A percentile compares a stretch with the other conserved stretches of the same genome.
Evolutionary conservation across 495 filamentous ascomycete genomes (phyloP).

Genomic region (Clohesyomyces aquaticus): DNA sequence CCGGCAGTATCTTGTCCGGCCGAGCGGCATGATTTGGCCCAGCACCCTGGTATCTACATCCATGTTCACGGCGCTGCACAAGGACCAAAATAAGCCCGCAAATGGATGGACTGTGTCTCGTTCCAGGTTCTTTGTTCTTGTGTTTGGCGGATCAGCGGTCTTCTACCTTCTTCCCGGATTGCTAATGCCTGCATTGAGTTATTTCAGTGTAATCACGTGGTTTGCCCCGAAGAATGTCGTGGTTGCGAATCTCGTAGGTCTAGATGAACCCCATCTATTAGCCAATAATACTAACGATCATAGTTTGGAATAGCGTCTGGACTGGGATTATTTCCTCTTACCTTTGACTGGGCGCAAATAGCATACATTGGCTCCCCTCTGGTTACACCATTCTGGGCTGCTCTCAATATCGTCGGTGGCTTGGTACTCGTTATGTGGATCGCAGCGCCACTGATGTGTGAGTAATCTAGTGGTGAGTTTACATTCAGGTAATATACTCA

Average conservation of each 20-base stretch:
- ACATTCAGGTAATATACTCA: constrained; percentile 12
- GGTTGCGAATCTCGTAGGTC: constrained; percentile 67
- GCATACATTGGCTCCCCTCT: constrained; percentile 89
- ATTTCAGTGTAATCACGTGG: constrained; percentile 91
- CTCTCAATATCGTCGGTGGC: constrained; percentile 83
- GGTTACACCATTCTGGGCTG: constrained; percentile 88
- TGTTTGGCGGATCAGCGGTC: constrained; percentile 43
- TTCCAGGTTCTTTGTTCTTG: constrained; percentile 75
- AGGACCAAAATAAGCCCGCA: constrained; percentile 74
- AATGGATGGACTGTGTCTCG: constrained; percentile 84
- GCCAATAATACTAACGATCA: not conserved
- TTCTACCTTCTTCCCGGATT: constrained; percentile 91
- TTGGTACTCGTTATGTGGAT: constrained; percentile 90
- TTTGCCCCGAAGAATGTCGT: constrained; percentile 79
- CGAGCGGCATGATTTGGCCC: constrained; percentile 91
- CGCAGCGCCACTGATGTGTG: constrained; percentile 74
- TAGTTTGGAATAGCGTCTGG: constrained; percentile 82
- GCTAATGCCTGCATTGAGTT: constrained; percentile 82
- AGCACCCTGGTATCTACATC: constrained; percentile 84
- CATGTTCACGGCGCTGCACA: constrained; percentile 85
- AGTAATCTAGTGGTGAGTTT: constrained; percentile 38
- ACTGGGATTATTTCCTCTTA: constrained; percentile 81
- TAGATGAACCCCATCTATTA: not conserved
- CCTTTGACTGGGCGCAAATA: constrained; percentile 93
- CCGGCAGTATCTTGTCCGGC: constrained; percentile 76